Evolutionary conservation across 2,329 filamentous ascomycete genomes (phyloP), one percentile per base, ranked within the genome.

Genomic region (Graphilbum sp.): DNA sequence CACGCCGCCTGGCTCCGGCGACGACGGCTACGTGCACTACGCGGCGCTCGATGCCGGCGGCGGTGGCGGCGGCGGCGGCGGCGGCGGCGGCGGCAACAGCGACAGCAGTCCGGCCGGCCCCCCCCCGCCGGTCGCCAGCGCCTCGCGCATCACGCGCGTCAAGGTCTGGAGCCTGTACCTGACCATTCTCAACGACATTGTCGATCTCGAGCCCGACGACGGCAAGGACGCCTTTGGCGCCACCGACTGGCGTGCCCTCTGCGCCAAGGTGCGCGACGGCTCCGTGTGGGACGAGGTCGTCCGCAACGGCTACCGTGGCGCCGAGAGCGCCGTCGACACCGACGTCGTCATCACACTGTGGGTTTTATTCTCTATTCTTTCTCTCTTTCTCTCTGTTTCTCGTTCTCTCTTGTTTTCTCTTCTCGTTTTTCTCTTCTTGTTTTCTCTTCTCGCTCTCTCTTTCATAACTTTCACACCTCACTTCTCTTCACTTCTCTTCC

Each of bases 161-260:
- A 98, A 96, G 59, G 80, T 96, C 45, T 98, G 90, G 90, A 94
- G 86, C 57, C 69, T 98, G 50, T 98, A 96, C 55, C 70, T 96
- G 46, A 94, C 87, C 16, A 79, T 95, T 36, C 66, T 96, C 45
- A 94, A 95, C 61, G 81, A 85, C 30, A 80, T 95, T 45, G 66
- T 93, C 27, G 88, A 96, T 52, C 66, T 96, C 52, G 85, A 86
- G 40, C 68, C 82, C 2, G 84, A 94, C 47, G 87, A 95, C 56
- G 90, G 88, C 36, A 94, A 90, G 62, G 73, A 79, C 37, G 72
- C 79, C 12, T 93, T 96, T 60, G 90, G 90, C 4, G 76, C 75
- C 37, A 75, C 82, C 51, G 78, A 84, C 54, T 98, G 87, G 83
- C 79, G 84, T 54, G 63, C 72, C 12, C 63, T 96, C 46, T 85